phyloP scores from a whole-genome alignment of 768 basidiomycete genomes.

The Collybia sordida region DNA sequence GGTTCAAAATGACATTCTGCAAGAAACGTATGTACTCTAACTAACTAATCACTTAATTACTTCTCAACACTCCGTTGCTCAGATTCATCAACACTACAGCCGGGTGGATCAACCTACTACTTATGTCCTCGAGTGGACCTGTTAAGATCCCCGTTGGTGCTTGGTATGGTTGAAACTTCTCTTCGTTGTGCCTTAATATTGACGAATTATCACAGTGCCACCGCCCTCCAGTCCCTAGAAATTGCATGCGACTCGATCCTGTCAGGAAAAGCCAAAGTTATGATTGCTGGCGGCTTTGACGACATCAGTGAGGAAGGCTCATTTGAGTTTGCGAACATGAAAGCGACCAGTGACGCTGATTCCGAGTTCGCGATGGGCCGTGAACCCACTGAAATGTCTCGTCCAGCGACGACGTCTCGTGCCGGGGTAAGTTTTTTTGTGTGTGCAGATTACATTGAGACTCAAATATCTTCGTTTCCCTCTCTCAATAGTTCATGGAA shows the following conservation, averaged over 20 bases:
- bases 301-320: slow-evolving; percentile 98
- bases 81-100: slow-evolving; percentile 99
- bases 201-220: slow-evolving; percentile 57
- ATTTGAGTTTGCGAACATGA: slow-evolving; percentile 99
- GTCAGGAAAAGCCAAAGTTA: slow-evolving; percentile 96
- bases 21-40: slow-evolving; percentile 81
- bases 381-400: slow-evolving; percentile 98
- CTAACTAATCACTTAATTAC: not conserved
- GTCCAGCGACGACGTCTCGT: slow-evolving; percentile 94
- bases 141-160: slow-evolving; percentile 99
- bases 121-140: slow-evolving; percentile 95
- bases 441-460: slow-evolving; percentile 1
- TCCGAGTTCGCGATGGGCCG: slow-evolving; percentile 99
- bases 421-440: slow-evolving; percentile 67
- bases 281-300: slow-evolving; percentile 99
- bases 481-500: slow-evolving; percentile 78
- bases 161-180: slow-evolving; percentile 57
- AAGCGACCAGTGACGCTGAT: slow-evolving; percentile 96
- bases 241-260: slow-evolving; percentile 96
- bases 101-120: slow-evolving; percentile 94
- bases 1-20: slow-evolving; percentile 96
- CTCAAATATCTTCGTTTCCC: slow-evolving; percentile 6
- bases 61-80: slow-evolving; percentile 7
- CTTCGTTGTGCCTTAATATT: slow-evolving; percentile 4
- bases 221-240: slow-evolving; percentile 95